These are phyloP conservation scores for Aspergillus haitiensis DNA, from an alignment of 495 filamentous ascomycete genomes.

Conservation along the genomic window DNA sequence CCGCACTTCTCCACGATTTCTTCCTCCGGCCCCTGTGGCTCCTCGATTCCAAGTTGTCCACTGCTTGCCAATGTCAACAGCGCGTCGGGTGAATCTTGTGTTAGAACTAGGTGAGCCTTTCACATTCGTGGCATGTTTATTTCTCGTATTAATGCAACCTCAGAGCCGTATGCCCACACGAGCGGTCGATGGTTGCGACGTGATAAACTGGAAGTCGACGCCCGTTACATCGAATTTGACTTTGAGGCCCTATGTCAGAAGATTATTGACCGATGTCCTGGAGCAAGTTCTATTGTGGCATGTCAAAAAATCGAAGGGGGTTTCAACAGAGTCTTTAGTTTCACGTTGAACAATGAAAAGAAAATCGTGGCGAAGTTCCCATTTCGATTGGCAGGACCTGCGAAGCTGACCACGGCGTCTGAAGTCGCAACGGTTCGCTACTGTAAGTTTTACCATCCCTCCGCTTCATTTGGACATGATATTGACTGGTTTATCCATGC, in stretches of 20 bases:
- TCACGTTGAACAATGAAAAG: conserved; percentile 36
- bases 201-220: conserved; percentile 32
- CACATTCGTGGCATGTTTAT: no score
- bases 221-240: conserved; percentile 40
- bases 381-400: conserved; percentile 35
- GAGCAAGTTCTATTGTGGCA: conserved; percentile 22
- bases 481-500: conserved; percentile 12
- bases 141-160: no score
- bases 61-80: no score
- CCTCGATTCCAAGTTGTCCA: no score
- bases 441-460: no score
- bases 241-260: conserved; percentile 40
- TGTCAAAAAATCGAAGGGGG: conserved; percentile 45
- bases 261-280: conserved; percentile 34
- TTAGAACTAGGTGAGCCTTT: no score
- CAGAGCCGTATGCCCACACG: conserved; percentile 42
- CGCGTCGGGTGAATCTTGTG: no score
- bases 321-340: conserved; percentile 47
- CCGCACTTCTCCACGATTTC: no score
- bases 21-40: no score
- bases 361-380: conserved; percentile 41
- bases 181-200: conserved; percentile 43
- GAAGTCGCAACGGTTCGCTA: conserved; percentile 46
- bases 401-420: conserved; percentile 35
- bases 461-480: background rate